A percentile compares a stretch with the other conserved stretches of the same genome.
Evolutionary conservation across 768 basidiomycete genomes (phyloP).

Genomic region (Suillus weaverae): DNA sequence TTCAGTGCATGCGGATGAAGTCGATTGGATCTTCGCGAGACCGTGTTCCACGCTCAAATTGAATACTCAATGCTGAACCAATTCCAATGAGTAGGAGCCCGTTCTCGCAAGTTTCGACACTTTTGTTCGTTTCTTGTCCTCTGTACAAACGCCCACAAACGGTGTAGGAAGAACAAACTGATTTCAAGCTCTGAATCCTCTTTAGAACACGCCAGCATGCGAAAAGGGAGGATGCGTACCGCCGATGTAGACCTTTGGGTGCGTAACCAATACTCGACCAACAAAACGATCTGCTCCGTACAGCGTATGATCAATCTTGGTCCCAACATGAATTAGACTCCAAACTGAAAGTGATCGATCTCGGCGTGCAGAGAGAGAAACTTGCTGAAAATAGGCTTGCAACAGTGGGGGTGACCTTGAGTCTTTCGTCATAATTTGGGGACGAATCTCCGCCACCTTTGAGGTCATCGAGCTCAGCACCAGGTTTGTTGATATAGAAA

Average conservation of each 20-base stretch:
- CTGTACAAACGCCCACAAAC: slow-evolving; percentile 96
- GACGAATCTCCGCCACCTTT: too few species aligned
- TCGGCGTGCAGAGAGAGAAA: slow-evolving; percentile 95
- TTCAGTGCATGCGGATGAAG: too few species aligned
- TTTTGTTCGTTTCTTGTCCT: slow-evolving; percentile 98
- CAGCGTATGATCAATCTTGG: slow-evolving; percentile 72
- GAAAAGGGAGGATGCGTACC: slow-evolving; percentile 27
- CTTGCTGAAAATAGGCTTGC: slow-evolving; percentile 90
- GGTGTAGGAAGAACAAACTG: slow-evolving; percentile 89
- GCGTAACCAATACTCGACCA: slow-evolving; percentile 93
- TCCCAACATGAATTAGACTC: slow-evolving; percentile 69
- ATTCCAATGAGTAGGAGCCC: slow-evolving; percentile 96
- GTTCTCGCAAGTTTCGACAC: slow-evolving; percentile 51
- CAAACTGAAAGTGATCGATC: slow-evolving; percentile 90
- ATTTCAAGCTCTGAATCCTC: slow-evolving; percentile 75
- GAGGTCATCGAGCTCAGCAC: too few species aligned
- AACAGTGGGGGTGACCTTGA: slow-evolving; percentile 44
- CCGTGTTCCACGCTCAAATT: too few species aligned
- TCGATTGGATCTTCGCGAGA: too few species aligned
- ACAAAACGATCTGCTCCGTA: slow-evolving; percentile 96
- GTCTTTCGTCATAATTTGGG: too few species aligned
- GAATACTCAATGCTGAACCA: slow-evolving; percentile 44
- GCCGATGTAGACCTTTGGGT: slow-evolving; percentile 90
- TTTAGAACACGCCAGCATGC: background rate
- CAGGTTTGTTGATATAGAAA: too few species aligned